Conservation (phyloP, 192 early-diverging fungal genomes). For the Helicostylum pulchrum region DNA sequence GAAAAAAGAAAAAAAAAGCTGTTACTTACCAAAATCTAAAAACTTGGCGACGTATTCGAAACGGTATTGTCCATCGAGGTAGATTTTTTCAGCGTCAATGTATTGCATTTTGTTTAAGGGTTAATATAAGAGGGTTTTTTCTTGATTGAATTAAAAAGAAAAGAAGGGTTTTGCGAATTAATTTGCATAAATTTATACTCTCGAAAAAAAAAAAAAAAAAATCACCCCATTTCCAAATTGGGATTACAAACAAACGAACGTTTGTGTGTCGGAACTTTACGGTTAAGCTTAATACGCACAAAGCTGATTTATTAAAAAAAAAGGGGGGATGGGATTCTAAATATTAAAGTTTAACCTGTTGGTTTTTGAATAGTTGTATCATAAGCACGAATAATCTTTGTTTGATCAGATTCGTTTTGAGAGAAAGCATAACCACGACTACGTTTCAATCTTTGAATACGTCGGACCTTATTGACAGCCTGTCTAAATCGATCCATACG, state of each 20-base stretch:
- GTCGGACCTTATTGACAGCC: slow-evolving; percentile 93
- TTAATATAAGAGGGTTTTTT: background rate
- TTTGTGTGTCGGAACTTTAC: slow-evolving; percentile 7
- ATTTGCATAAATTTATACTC: background rate
- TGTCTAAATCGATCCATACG: slow-evolving; percentile 98
- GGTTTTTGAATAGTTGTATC: slow-evolving; percentile 58
- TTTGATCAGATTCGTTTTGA: slow-evolving; percentile 94
- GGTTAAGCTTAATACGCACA: background rate
- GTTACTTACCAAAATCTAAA: slow-evolving; percentile 59
- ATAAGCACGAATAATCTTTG: slow-evolving; percentile 54
- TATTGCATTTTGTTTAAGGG: slow-evolving; percentile 42
- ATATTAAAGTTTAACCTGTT: slow-evolving; percentile 47
- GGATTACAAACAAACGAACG: slow-evolving; percentile 12
- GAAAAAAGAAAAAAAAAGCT: background rate
- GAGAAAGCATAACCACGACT: slow-evolving; percentile 98
- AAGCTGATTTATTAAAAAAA: background rate
- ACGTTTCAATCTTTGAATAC: slow-evolving; percentile 86
- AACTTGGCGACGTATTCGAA: slow-evolving; percentile 74
- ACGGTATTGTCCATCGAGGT: slow-evolving; percentile 75
- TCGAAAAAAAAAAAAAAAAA: background rate
- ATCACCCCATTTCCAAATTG: slow-evolving; percentile 12
- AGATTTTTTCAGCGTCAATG: slow-evolving; percentile 65
- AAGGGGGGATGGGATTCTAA: background rate
- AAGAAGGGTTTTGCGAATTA: background rate
- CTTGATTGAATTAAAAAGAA: background rate